Base-by-base conservation (phyloP, 805 yeast genomes). In the Metschnikowia continentalis region DNA sequence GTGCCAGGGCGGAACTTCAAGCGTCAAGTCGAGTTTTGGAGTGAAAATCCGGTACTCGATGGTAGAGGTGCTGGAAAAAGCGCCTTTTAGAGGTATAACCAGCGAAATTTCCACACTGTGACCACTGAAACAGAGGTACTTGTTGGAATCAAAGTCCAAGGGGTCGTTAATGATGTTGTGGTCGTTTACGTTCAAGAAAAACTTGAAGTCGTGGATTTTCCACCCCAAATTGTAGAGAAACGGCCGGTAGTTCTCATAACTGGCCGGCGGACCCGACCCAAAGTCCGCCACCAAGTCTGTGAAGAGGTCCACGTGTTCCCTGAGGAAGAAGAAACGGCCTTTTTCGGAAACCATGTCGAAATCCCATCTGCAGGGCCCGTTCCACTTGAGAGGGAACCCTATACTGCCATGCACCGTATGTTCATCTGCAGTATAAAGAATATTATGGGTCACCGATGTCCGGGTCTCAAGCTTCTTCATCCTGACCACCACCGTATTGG, bases 1-100 rank as follows among this genome's bases (percentile, higher is more conserved):
- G 61, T 90, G 95, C 96, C 98, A 94, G 1, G 92, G 86, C 0
- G 99, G 98, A 0, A 94, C 81, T 51, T 83, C 86, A 2, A 91
- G 64, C 0, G 79, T 70, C 43, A 94, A 60, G 44, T 83, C 78
- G 56, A 90, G 80, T 44, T 68, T 69, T 0, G 88, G 81, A 0
- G 96, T 84, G 2, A 56, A 55, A 2, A 86, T 55, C 1, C 67
- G 65, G 58, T 76, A 88, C 14, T 75, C 69, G 14, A 86, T 71
- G 0, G 78, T 75, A 1, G 81, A 79, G 2, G 78, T 75, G 46
- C 77, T 79, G 35, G 78, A 68, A 36, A 79, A 75, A 15, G 82
- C 73, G 0, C 79, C 76, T 13, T 76, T 76, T 55, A 83, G 60
- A 0, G 98, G 97, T 1, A 90, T 71, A 0, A 61, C 62, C 19